A percentile compares a stretch with the other conserved stretches of the same genome.
These are phyloP conservation scores for Angomonas deanei DNA, from an alignment of 208 protist species.

Conservation along the genomic window DNA sequence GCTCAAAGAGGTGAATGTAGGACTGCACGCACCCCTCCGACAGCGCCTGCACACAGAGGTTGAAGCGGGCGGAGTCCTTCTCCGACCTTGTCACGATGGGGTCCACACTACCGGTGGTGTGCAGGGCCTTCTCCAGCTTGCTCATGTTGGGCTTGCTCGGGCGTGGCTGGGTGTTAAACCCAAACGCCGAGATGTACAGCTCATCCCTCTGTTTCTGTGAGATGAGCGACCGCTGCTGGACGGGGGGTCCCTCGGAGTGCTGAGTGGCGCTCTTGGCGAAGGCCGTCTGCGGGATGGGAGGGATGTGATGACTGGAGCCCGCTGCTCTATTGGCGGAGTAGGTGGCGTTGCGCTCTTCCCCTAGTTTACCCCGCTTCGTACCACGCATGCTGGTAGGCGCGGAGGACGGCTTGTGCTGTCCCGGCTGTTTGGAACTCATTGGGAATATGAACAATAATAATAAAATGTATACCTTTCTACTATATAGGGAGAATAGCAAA, in stretches of 20 bases:
- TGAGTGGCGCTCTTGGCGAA: constrained; percentile 1
- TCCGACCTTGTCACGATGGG: constrained; percentile 54
- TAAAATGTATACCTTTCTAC: neutral
- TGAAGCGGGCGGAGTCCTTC: constrained; percentile 64
- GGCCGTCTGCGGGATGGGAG: neutral
- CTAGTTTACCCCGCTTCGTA: neutral
- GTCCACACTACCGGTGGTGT: constrained; percentile 16
- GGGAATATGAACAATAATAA: neutral
- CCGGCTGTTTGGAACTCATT: constrained; percentile 2
- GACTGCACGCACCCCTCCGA: constrained; percentile 72
- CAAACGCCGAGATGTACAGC: constrained; percentile 40
- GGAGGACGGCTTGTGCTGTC: neutral
- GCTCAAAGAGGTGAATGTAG: constrained; percentile 80
- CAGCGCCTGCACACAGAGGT: constrained; percentile 79
- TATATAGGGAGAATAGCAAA: neutral
- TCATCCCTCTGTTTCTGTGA: constrained; percentile 33
- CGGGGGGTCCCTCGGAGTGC: neutral
- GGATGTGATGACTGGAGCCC: constrained; percentile 5
- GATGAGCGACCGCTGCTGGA: constrained; percentile 18
- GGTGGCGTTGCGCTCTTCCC: neutral
- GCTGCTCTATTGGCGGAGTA: neutral
- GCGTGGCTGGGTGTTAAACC: constrained; percentile 29
- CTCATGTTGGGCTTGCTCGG: neutral
- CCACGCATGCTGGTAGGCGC: constrained; percentile 1
- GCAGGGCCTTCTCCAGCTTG: constrained; percentile 11